Conservation (phyloP, 2,329 filamentous ascomycete species). For the Penicillium digitatum region DNA sequence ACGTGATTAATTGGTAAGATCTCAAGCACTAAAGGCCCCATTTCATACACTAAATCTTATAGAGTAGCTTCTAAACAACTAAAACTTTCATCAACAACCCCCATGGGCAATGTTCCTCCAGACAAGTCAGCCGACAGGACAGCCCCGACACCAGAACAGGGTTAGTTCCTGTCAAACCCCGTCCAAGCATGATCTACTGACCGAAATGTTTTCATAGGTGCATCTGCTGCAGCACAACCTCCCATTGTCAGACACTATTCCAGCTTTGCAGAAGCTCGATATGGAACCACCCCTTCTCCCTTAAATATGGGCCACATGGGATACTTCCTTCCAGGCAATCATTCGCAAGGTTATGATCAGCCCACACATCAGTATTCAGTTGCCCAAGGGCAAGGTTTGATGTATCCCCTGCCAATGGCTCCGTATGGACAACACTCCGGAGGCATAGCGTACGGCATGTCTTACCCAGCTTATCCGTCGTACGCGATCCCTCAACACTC, state of each 20-base stretch:
- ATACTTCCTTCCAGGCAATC: constrained; percentile 28
- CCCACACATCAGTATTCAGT: constrained; percentile 27
- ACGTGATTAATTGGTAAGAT: background rate
- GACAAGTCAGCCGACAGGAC: constrained; percentile 16
- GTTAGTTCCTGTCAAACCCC: constrained; percentile 8
- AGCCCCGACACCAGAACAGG: constrained; percentile 8
- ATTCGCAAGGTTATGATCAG: constrained; percentile 20
- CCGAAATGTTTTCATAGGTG: constrained; percentile 6
- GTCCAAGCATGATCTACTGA: background rate
- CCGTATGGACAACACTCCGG: constrained; percentile 21
- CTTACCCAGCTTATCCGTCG: constrained; percentile 27
- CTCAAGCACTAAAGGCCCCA: background rate
- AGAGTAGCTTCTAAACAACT: background rate
- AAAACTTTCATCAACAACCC: constrained; percentile 8
- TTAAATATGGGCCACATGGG: constrained; percentile 32
- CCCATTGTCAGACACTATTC: constrained; percentile 21
- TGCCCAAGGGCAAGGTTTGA: constrained; percentile 24
- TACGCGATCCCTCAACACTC: constrained; percentile 29
- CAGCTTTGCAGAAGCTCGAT: constrained; percentile 18
- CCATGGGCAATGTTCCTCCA: constrained; percentile 31
- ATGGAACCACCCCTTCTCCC: constrained; percentile 20
- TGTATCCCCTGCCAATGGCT: constrained; percentile 32
- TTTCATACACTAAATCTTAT: background rate
- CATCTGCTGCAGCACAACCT: constrained; percentile 12
- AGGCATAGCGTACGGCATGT: constrained; percentile 24